Evolutionary conservation across 108 stramenopile genomes (phyloP).

Genomic region (Skeletonema tropicum): DNA sequence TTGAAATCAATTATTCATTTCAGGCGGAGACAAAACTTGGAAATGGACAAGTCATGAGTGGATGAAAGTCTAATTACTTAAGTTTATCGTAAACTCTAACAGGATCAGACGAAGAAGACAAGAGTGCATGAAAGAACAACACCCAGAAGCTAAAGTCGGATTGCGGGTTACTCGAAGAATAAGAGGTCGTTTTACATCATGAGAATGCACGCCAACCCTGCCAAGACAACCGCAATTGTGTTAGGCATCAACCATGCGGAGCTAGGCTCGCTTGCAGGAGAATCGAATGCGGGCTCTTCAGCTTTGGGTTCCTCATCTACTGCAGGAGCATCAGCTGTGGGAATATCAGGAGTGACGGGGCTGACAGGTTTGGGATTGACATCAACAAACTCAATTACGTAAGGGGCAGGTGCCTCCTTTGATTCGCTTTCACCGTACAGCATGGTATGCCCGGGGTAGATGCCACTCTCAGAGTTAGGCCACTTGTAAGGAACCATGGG

Average conservation of each 20-base stretch:
- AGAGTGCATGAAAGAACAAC: background rate
- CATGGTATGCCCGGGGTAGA: background rate
- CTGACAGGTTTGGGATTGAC: no score
- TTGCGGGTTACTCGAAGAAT: background rate
- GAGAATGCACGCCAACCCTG: background rate
- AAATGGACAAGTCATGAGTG: no score
- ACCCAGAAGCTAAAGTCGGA: background rate
- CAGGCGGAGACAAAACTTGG: no score
- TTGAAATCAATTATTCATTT: background rate
- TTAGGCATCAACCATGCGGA: background rate
- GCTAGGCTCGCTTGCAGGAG: no score
- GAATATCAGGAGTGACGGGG: no score
- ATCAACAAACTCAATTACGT: no score
- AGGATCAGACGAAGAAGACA: background rate
- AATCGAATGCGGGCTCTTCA: no score
- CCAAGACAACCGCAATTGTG: background rate
- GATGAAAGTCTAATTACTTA: no score
- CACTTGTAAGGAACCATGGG: slow-evolving; percentile 13
- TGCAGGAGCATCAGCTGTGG: no score
- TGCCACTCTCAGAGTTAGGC: slow-evolving; percentile 11
- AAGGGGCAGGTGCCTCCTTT: background rate
- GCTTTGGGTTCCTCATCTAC: no score
- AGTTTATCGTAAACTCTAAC: background rate
- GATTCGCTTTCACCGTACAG: background rate
- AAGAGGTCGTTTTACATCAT: background rate